Evolutionary conservation across 2,329 filamentous ascomycete genomes (phyloP).

Genomic region (Exserohilum turcica): DNA sequence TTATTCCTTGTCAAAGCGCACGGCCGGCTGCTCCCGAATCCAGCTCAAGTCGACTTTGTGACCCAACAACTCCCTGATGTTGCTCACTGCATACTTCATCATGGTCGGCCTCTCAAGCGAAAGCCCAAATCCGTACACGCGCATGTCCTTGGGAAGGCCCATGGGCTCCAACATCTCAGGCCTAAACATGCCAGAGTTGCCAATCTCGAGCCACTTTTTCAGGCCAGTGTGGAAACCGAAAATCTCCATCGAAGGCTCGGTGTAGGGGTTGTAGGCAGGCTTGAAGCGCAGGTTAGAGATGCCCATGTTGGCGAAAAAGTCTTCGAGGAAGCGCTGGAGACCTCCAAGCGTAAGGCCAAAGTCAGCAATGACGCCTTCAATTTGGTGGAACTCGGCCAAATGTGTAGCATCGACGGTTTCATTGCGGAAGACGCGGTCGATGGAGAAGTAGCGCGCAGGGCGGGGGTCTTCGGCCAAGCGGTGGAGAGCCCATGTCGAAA

Average conservation of each 20-base stretch:
- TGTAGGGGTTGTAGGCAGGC: slow-evolving; percentile 84
- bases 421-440: slow-evolving; percentile 97
- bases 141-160: slow-evolving; percentile 88
- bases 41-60: slow-evolving; percentile 96
- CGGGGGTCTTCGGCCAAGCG: slow-evolving; percentile 83
- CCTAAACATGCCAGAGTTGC: slow-evolving; percentile 98
- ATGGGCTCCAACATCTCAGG: slow-evolving; percentile 96
- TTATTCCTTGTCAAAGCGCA: slow-evolving; percentile 82
- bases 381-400: slow-evolving; percentile 96
- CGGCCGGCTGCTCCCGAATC: slow-evolving; percentile 88
- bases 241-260: slow-evolving; percentile 90
- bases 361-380: slow-evolving; percentile 97
- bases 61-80: slow-evolving; percentile 89
- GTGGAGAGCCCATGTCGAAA: slow-evolving; percentile 88
- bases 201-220: slow-evolving; percentile 81
- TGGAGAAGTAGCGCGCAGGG: slow-evolving; percentile 95
- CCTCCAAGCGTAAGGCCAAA: slow-evolving; percentile 88
- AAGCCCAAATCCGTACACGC: slow-evolving; percentile 92
- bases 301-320: slow-evolving; percentile 97
- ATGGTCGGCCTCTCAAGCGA: slow-evolving; percentile 93
- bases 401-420: slow-evolving; percentile 97
- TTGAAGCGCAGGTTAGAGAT: slow-evolving; percentile 89
- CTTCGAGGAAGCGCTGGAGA: slow-evolving; percentile 92
- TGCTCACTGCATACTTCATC: slow-evolving; percentile 83
- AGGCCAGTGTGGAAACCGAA: slow-evolving; percentile 85